phyloP scores from a whole-genome alignment of 345 rosid genomes.

The Brassica carinata region DNA sequence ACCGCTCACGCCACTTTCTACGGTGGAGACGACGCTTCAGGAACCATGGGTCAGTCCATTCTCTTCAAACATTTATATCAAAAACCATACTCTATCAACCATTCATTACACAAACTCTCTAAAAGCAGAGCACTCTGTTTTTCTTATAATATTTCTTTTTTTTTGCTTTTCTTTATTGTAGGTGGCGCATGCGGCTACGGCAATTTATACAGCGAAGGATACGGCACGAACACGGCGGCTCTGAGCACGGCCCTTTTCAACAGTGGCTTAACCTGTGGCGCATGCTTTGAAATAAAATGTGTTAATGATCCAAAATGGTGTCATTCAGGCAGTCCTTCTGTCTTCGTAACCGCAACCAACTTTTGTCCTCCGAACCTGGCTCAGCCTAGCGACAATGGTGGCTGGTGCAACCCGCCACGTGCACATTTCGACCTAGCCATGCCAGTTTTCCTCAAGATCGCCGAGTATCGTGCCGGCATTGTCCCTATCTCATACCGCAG shows the following conservation, averaged over 20 bases:
- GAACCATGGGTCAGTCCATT: slow-evolving; percentile 71
- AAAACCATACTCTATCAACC: background rate
- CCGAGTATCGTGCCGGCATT: slow-evolving; percentile 72
- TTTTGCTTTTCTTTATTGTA: background rate
- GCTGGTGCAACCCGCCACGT: slow-evolving; percentile 91
- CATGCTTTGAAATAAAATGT: slow-evolving; percentile 77
- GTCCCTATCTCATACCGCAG: slow-evolving; percentile 62
- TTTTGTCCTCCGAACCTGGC: slow-evolving; percentile 67
- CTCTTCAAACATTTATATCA: background rate
- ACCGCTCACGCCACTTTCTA: slow-evolving; percentile 92
- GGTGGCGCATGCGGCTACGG: slow-evolving; percentile 85
- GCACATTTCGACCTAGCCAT: slow-evolving; percentile 46
- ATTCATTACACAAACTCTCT: background rate
- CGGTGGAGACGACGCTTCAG: slow-evolving; percentile 88
- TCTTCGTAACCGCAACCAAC: slow-evolving; percentile 70
- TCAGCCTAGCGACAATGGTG: slow-evolving; percentile 63
- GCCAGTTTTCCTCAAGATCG: slow-evolving; percentile 48
- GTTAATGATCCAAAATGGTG: slow-evolving; percentile 66
- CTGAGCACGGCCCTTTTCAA: slow-evolving; percentile 74
- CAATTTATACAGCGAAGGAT: slow-evolving; percentile 70
- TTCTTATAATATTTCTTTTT: background rate
- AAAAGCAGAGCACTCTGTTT: slow-evolving; percentile 32
- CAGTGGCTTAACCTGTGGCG: slow-evolving; percentile 65
- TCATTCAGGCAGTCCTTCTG: slow-evolving; percentile 65
- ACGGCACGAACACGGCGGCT: slow-evolving; percentile 80